Evolutionary conservation across 176 grass and related monocot species (phyloP), one percentile per base, ranked within the genome.

Genomic region (Aegilops umbellulata): DNA sequence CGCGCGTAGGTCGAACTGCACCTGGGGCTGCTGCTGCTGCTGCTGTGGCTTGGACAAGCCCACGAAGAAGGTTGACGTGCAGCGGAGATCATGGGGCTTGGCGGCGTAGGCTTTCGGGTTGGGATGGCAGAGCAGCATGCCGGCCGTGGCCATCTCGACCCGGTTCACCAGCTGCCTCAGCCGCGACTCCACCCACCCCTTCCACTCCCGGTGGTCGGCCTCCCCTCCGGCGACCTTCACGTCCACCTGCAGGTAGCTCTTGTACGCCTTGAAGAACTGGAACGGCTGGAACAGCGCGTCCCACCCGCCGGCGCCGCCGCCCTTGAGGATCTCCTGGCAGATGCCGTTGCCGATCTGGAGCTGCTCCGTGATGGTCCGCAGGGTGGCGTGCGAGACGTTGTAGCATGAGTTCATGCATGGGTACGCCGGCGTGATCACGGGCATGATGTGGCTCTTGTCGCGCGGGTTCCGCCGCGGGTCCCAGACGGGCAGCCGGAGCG

Each of bases 301-400:
- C 39, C 39, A 42, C 39, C 39, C 39, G 39, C 82, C 3, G 20
- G 68, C 78, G 10, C 87, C 75, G 23, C 87, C 76, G 72, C 53
- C 32, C 60, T 87, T 84, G 3, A 80, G 75, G 69, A 92, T 89
- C 88, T 88, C 85, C 91, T 91, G 81, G 65, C 95, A 95, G 7
- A 88, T 65, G 60, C 58, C 85, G 87, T 90, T 79, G 9, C 89
- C 91, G 51, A 78, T 80, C 69, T 71, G 31, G 42, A 97, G 84
- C 71, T 97, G 92, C 51, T 97, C 92, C 68, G 15, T 91, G 87
- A 97, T 91, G 82, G 91, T 51, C 64, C 95, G 85, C 14, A 90
- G 85, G 2, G 95, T 97, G 74, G 92, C 89, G 1, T 57, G 82
- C 5, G 89, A 95, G 91, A 89, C 61, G 95, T 87, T 77, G 75